Evolutionary conservation across 352 stramenopile genomes (phyloP), one percentile per base, ranked within the genome.

Genomic region (Phytopythium litorale): DNA sequence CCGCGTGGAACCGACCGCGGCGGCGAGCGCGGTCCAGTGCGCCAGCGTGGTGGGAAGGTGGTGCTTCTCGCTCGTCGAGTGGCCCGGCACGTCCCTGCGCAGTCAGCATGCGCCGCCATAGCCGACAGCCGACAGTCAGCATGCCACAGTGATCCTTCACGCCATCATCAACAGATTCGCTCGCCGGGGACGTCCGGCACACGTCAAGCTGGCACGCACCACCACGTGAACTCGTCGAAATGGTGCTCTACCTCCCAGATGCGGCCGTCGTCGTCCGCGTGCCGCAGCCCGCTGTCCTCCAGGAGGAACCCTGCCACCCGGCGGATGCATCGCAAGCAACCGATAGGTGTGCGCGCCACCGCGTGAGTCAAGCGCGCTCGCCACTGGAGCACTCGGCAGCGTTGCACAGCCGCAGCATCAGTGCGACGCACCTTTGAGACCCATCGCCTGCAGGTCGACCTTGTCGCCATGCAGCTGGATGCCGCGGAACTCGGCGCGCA

Each of bases 171-270:
- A 40, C 6, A 40, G 35, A 40, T 40, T 15, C 52, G 13, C 18
- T 23, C 9, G n/a, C 25, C 28, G 52, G 12, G 35, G 35, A 40
- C 35, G 35, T 16, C 35, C 35, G 35, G 19, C 12, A 3, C 46
- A 52, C 46, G 46, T 52, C 46, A n/a, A n/a, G 7, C 7, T 8
- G 5, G 40, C 37, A 60, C 70, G 38, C 71, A 92, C 83, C 83
- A 92, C 60, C 74, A 81, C 35, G 71, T 84, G 46, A 92, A 43
- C 42, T 82, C 67, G n/a, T 89, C 70, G 48, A 94, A 94, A 55
- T 94, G 81, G 51, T 80, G 69, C 28, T 91, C 84, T 13, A 94
- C 73, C 62, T 94, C 84, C 82, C 82, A 94, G 35, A 91, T 73
- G 28, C 76, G 71, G 42, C 80, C 80, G 71, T 89, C 80, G 56